Conservation (phyloP, 495 filamentous ascomycete species). For the Tuber indicum region DNA sequence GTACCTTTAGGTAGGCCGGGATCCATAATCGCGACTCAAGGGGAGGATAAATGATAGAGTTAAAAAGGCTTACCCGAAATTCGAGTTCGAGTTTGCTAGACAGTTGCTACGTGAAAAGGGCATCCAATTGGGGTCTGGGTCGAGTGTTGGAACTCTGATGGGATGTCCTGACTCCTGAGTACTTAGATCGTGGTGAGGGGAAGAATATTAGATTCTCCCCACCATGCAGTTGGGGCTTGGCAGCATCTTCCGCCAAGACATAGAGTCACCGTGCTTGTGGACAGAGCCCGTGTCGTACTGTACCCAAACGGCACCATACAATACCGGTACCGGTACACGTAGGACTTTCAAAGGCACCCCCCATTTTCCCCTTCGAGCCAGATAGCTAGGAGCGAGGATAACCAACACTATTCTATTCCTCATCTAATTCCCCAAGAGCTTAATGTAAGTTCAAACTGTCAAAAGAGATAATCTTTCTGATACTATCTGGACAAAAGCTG, state of each 20-base stretch:
- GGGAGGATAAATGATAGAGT: neutral
- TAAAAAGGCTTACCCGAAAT: neutral
- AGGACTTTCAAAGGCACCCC: no score
- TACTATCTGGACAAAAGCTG: no score
- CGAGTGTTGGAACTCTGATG: neutral
- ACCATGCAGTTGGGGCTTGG: neutral
- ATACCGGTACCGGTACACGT: no score
- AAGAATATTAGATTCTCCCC: neutral
- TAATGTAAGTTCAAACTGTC: no score
- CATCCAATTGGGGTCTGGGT: neutral
- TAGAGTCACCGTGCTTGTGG: neutral
- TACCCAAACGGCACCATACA: no score
- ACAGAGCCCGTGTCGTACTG: no score
- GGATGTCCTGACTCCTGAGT: neutral
- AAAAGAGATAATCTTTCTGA: no score
- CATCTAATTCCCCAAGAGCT: no score
- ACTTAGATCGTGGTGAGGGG: neutral
- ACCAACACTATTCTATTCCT: no score
- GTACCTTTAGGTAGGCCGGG: neutral
- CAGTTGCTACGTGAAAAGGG: neutral
- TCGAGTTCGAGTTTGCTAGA: neutral
- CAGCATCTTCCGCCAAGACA: neutral
- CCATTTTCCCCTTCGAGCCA: no score
- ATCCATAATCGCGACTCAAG: neutral
- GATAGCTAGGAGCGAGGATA: no score